These are phyloP conservation scores for Austropuccinia psidii DNA, from an alignment of 1,284 basidiomycete genomes.

Conservation along the genomic window DNA sequence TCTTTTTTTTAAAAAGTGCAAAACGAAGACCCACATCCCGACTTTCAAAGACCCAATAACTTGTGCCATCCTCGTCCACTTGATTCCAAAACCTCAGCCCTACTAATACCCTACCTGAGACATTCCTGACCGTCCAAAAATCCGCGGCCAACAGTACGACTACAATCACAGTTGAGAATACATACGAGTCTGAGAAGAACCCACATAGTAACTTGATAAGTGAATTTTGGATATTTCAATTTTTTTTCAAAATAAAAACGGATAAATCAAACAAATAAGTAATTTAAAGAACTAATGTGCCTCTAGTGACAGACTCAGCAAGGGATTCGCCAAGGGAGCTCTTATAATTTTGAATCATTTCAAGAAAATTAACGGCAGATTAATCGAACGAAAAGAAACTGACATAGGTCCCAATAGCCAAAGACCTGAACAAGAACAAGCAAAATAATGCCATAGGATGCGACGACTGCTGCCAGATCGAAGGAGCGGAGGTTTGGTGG, in stretches of 20 bases:
- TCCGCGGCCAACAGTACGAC: slow-evolving; percentile 86
- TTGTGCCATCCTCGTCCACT: slow-evolving; percentile 90
- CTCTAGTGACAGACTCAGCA: too few relatives aligned
- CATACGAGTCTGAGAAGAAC: slow-evolving; percentile 30
- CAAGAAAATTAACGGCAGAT: too few relatives aligned
- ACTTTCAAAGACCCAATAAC: slow-evolving; percentile 87
- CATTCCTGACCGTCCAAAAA: slow-evolving; percentile 95
- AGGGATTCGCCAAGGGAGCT: too few relatives aligned
- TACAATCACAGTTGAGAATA: slow-evolving; percentile 62
- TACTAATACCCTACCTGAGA: slow-evolving; percentile 79
- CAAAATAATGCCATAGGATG: slow-evolving; percentile 75
- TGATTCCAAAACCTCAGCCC: slow-evolving; percentile 95
- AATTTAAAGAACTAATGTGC: too few relatives aligned
- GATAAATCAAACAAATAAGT: background rate
- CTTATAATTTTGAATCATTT: too few relatives aligned
- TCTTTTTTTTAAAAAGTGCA: background rate
- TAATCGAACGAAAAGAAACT: background rate
- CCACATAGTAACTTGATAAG: background rate
- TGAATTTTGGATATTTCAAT: background rate
- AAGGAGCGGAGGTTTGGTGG: background rate
- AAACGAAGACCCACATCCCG: slow-evolving; percentile 38
- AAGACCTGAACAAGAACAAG: slow-evolving; percentile 73
- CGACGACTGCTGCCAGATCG: slow-evolving; percentile 56
- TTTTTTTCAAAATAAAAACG: background rate
- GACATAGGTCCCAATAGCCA: slow-evolving; percentile 77